Evolutionary conservation across 306 rosid species (phyloP).

Genomic region (Mimosa pudica): DNA sequence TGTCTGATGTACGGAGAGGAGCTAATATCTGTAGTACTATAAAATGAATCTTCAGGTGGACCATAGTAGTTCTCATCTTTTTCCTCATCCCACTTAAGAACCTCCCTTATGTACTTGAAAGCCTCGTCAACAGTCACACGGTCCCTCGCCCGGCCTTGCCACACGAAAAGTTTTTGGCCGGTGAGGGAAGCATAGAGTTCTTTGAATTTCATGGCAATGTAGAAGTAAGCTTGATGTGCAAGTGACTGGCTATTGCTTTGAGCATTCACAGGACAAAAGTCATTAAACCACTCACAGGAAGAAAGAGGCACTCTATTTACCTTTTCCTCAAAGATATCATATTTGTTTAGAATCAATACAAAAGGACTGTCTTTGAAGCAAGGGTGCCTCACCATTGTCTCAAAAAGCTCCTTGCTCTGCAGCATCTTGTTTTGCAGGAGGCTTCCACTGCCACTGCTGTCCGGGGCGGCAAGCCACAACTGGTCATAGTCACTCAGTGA

Average conservation of each 20-base stretch:
- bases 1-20: slow-evolving; percentile 80
- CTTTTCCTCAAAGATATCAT: slow-evolving; percentile 84
- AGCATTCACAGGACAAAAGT: slow-evolving; percentile 67
- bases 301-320: slow-evolving; percentile 57
- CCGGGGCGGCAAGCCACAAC: slow-evolving; percentile 58
- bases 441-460: slow-evolving; percentile 69
- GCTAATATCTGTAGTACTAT: slow-evolving; percentile 93
- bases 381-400: slow-evolving; percentile 86
- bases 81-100: slow-evolving; percentile 96
- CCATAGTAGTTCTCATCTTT: slow-evolving; percentile 78
- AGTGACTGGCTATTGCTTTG: slow-evolving; percentile 71
- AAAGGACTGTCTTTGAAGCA: slow-evolving; percentile 87
- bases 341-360: slow-evolving; percentile 83
- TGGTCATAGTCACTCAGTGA: slow-evolving; percentile 87
- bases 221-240: slow-evolving; percentile 92
- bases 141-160: slow-evolving; percentile 89
- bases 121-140: slow-evolving; percentile 77
- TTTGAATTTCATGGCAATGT: slow-evolving; percentile 94
- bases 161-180: slow-evolving; percentile 71
- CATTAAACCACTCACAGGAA: slow-evolving; percentile 83
- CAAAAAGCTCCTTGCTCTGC: slow-evolving; percentile 93
- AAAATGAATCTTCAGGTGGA: slow-evolving; percentile 89
- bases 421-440: slow-evolving; percentile 90
- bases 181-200: slow-evolving; percentile 85
- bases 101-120: slow-evolving; percentile 89